Base-by-base conservation (phyloP, 495 filamentous ascomycete genomes). In the Pseudotulostoma volvatum region DNA sequence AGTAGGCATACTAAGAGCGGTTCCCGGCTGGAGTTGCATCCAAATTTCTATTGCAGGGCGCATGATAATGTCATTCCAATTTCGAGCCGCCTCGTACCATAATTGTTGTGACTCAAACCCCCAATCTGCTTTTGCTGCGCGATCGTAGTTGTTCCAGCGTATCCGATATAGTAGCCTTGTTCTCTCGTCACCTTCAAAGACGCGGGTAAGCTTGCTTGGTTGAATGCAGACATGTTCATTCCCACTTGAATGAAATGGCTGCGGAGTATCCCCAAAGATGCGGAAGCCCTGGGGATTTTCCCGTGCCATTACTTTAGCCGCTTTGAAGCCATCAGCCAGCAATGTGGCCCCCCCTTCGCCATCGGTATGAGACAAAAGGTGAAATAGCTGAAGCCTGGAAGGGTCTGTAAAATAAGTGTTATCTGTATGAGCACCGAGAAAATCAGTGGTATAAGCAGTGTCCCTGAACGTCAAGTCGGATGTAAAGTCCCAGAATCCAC, bases 381-480 rank as follows among this genome's bases (percentile, higher is more conserved):
- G 88, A 53, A 96, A 90, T 3, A 86, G 67, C 49, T 96, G 88
- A 11, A 96, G 70, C 18, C 88, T 83, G 8, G 81, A 76, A 0
- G 88, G 88, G 33, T 93, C 85, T 9, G 74, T 79, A 56, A 94
- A 95, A 55, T 96, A 96, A 25, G 86, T 92, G 16, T 71, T 94
- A 57, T 96, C 88, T 3, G 88, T 95, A 52, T 96, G 88, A 5
- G 76, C 74, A 17, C 67, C 67, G 0, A 96, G 66, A 4, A 72
- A 70, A 37, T 87, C 62, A 41, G 70, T 78, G 9, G 87, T 94
- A 56, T 94, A 96, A n/a, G 88, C 88, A 3, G 79, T 93, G 51
- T 96, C 88, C 52, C 84, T 87, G 50, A 71, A 79, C 16, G 81
- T 73, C 13, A 94, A 70, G 53, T 94, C 82, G 20, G 87, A 75